phyloP scores from a whole-genome alignment of 257 asterid genomes.

The Solanum etuberosum region DNA sequence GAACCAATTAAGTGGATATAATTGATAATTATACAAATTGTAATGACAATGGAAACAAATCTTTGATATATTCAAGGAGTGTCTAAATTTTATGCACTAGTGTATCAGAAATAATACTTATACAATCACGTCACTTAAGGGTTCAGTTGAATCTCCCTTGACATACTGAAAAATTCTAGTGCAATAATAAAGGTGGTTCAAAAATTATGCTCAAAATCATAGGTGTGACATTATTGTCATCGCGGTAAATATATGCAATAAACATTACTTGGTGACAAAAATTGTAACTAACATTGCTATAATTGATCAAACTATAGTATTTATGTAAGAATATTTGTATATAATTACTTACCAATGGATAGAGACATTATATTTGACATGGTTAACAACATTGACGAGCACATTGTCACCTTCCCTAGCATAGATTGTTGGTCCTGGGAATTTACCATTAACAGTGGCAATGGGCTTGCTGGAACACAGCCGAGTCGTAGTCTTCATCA shows the following conservation, averaged over 20 bases:
- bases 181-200: not conserved
- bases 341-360: conserved; percentile 42
- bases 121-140: not conserved
- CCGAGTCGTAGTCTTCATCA: conserved; percentile 39
- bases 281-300: not conserved
- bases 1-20: not conserved
- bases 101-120: not conserved
- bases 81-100: not conserved
- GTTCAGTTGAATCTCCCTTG: not conserved
- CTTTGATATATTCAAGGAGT: not conserved
- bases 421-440: conserved; percentile 64
- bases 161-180: not conserved
- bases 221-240: not conserved
- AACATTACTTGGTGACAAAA: not conserved
- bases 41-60: not conserved
- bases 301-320: not conserved
- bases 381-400: conserved; percentile 49
- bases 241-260: not conserved
- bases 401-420: conserved; percentile 46
- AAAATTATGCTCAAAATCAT: not conserved
- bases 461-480: conserved; percentile 51
- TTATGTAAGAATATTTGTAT: not conserved
- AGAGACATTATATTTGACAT: conserved; percentile 51
- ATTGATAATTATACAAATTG: not conserved
- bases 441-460: conserved; percentile 53